Evolutionary conservation across 1,284 basidiomycete species (phyloP).

Genomic region (Pisolithus thermaeus): DNA sequence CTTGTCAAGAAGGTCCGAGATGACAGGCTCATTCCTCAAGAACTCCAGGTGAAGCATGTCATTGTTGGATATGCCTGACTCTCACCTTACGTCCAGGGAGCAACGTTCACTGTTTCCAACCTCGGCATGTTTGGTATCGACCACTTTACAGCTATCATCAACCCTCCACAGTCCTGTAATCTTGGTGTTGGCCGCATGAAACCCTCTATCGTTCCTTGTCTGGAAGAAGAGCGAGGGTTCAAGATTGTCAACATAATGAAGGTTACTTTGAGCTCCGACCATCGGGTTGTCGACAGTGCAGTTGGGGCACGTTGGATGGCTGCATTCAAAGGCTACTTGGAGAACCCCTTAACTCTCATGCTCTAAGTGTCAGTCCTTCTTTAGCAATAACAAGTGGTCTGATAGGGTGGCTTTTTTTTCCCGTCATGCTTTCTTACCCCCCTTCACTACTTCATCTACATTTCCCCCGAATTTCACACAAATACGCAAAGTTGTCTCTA

Average conservation of each 20-base stretch:
- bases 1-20: slow-evolving; percentile 94
- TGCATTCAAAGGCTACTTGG: slow-evolving; percentile 95
- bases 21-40: slow-evolving; percentile 90
- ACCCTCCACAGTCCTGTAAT: slow-evolving; percentile 97
- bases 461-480: no score
- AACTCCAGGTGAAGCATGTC: slow-evolving; percentile 74
- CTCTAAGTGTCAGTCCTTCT: slow-evolving; percentile 41
- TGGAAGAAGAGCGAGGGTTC: slow-evolving; percentile 89
- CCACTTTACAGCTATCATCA: slow-evolving; percentile 99
- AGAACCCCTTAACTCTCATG: slow-evolving; percentile 95
- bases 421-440: no score
- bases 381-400: no score
- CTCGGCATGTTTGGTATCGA: slow-evolving; percentile 96
- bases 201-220: slow-evolving; percentile 79
- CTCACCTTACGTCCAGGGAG: slow-evolving; percentile 54
- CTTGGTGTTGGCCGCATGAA: slow-evolving; percentile 92
- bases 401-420: no score
- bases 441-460: no score
- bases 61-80: slow-evolving; percentile 2
- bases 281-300: slow-evolving; percentile 92
- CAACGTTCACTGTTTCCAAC: slow-evolving; percentile 99
- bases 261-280: slow-evolving; percentile 93
- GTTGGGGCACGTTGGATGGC: slow-evolving; percentile 86
- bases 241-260: slow-evolving; percentile 93
- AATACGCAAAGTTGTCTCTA: no score